Base-by-base conservation (phyloP, 352 stramenopile species). In the Phytophthora chlamydospora region DNA sequence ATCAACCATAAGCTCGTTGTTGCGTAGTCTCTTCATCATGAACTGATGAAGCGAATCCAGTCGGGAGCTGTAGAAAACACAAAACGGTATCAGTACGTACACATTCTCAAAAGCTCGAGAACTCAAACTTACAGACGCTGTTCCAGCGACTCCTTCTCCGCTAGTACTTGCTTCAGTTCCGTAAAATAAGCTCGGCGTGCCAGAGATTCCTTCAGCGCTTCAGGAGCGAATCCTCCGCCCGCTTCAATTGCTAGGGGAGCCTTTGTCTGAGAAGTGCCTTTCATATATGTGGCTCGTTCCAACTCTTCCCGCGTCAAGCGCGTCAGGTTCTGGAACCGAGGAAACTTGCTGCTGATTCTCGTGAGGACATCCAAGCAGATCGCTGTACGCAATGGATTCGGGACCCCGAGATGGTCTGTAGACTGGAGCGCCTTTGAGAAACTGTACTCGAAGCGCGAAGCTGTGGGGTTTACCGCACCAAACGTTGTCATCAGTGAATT, bases 1-100 rank as follows among this genome's bases (percentile, higher is more conserved):
- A 38, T 90, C 80, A 8, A 91, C 66, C 64, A 89, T 85, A 3
- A 74, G 63, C 49, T 91, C 83, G 54, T 89, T 78, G 8, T 74
- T 87, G 29, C 75, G 76, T 7, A 91, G 59, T 40, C 83, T 76
- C 42, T 71, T 72, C 1, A 77, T 48, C 80, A 89, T 87, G 45
- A 90, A 80, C 11, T 47, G 42, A 51, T 88, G 65, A 40, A 81
- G 35, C 16, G 62, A 58, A 42, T 90, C 73, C 12, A 91, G 62
- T 3, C 68, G 63, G 17, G 40, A 72, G 13, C 63, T 71, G 19
- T 31, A 41, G n/a, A 41, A 35, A 44, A 33, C 12, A 54, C 9
- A 40, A 41, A 41, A 54, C 9, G 29, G 31, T 2, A 6, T 36
- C 21, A 41, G 14, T 24, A 2, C 33, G 29, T 6, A 14, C 13